Evolutionary conservation across 1,139 yeast genomes (phyloP).

Genomic region (Suhomyces ambrosiae): DNA sequence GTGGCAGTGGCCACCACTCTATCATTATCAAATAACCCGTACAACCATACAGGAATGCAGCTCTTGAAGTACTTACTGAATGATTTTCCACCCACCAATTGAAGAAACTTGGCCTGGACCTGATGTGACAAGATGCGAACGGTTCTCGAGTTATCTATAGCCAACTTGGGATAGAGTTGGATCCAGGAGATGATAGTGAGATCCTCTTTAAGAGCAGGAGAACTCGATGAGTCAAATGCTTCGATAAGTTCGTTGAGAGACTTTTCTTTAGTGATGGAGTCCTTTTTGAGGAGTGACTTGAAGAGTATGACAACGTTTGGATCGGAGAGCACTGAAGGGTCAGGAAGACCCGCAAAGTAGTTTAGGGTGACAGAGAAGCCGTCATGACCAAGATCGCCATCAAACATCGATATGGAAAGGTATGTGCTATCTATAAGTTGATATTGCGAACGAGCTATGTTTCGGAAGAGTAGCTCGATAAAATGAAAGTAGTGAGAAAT

Average conservation of each 20-base stretch:
- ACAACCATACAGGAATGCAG: conserved; percentile 70
- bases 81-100: conserved; percentile 61
- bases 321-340: conserved; percentile 56
- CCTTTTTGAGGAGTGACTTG: conserved; percentile 76
- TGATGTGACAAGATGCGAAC: conserved; percentile 67
- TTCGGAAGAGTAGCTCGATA: no score
- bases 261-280: conserved; percentile 80
- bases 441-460: no score
- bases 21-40: conserved; percentile 73
- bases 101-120: conserved; percentile 53
- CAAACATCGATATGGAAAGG: conserved; percentile 1
- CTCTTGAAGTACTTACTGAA: conserved; percentile 66
- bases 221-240: conserved; percentile 5
- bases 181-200: conserved; percentile 68
- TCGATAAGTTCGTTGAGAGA: conserved; percentile 60
- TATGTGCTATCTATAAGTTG: not conserved
- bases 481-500: no score
- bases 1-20: conserved; percentile 57
- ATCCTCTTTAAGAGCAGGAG: conserved; percentile 11
- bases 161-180: conserved; percentile 76
- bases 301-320: conserved; percentile 66
- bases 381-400: conserved; percentile 41
- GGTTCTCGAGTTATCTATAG: conserved; percentile 67
- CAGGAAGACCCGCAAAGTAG: conserved; percentile 80
- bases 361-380: conserved; percentile 74